Evolutionary conservation across 306 rosid species (phyloP), one percentile per base, ranked within the genome.

Genomic region (Dalbergia cultrata): DNA sequence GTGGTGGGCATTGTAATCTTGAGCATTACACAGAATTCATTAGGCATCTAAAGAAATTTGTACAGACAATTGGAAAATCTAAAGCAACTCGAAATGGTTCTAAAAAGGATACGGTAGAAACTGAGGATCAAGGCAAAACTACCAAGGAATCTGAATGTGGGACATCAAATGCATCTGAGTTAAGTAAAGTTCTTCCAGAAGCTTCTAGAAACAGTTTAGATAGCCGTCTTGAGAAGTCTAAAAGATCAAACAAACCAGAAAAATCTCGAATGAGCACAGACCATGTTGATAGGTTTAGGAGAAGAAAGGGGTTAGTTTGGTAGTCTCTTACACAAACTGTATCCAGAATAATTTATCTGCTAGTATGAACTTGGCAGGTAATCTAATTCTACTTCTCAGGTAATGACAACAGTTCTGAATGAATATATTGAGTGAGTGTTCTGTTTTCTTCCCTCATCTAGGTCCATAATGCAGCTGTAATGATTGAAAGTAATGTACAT

Each of bases 221-320:
- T 88, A 95, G 98, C 80, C 89, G 97, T 49, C 97, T 95, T 12
- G 92, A 94, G 88, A 94, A 92, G 90, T 87, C 95, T 22, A 92
- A 89, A 84, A 90, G 84, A 82, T 65, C 94, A 14, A 87, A 85
- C 79, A 88, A 90, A 86, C 93, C 92, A 0, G 97, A 92, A 79
- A 95, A 95, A 75, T 95, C 98, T 77, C 93, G 97, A 66, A 94
- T 94, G 98, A 94, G 98, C 89, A 94, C 97, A 31, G 98, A 94
- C 86, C 93, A 81, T 44, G 97, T 89, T 37, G 95, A 94, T 88
- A 91, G 97, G 83, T 92, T 92, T 88, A 91, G 95, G 87, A 86
- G 94, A 90, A 85, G 82, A 84, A 92, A 88, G 77, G 93, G 97
- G 44, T 80, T 94, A 77, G 94, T 86, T 59, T 91, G 97, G 98